Evolutionary conservation across 2,329 filamentous ascomycete species (phyloP), one percentile per base, ranked within the genome.

Genomic region (Colletotrichum spaethianum): DNA sequence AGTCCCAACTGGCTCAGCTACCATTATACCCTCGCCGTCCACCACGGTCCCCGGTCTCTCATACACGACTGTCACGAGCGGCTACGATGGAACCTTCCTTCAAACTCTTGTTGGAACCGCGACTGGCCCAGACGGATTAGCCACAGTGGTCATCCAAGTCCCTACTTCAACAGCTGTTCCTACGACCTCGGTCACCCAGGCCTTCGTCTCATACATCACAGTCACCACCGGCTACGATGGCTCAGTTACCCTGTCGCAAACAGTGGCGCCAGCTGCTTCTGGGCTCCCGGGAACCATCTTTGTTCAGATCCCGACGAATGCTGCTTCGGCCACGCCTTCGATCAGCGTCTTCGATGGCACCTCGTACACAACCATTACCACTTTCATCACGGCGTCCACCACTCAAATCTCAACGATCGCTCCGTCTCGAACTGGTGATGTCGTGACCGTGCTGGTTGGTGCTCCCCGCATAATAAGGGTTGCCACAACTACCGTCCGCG

Each of bases 261-360:
- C 68, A 3, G 14, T 71, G 2, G 63, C 57, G 11, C 68, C 68
- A 7, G 56, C 68, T 14, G 68, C 68, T 12, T 71, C 68, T 50
- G 68, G 68, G 9, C 57, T 71, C 8, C 68, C 68, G 11, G 68
- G 68, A 16, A 71, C 68, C 6, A 36, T 71, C 20, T 40, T 71
- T 3, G 18, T 67, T 16, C 68, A 71, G 42, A 36, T 71, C 12
- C 68, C 68, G n/a, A 71, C 68, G 7, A 26, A 57, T 16, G 31
- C 9, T 6, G 44, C 59, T 48, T 62, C 31, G 1, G 31, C 12
- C n/a, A 52, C 60, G n/a, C 33, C 61, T 16, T 28, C 61, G 3
- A 1, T 31, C 18, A 38, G 28, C 46, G 23, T 28, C 5, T 38
- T 18, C 1, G 46, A 18, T 6, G 46, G 11, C 11, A 40, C 46